Percentiles rank a stretch among this genome's conserved stretches.
Conservation (phyloP, 2,329 filamentous ascomycete genomes). For the Plectosphaerella plurivora region DNA sequence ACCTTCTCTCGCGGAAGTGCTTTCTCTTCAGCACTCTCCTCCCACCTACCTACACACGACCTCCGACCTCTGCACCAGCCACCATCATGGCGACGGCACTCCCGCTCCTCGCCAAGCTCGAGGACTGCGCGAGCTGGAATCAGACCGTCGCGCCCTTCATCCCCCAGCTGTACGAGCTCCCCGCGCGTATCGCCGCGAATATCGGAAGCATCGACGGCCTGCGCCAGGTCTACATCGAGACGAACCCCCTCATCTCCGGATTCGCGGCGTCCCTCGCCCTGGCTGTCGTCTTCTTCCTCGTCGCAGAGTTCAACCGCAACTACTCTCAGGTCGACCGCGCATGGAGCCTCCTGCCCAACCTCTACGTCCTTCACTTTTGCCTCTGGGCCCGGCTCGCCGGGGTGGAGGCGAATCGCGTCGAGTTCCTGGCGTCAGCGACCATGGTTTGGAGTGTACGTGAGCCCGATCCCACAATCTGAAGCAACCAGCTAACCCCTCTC, state of each 20-base stretch:
- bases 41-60: background rate
- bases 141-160: slow-evolving; percentile 73
- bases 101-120: slow-evolving; percentile 63
- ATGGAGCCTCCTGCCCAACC: slow-evolving; percentile 84
- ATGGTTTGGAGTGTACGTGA: slow-evolving; percentile 69
- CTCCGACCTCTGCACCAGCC: background rate
- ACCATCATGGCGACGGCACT: slow-evolving; percentile 39
- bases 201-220: slow-evolving; percentile 58
- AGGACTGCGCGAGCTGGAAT: slow-evolving; percentile 72
- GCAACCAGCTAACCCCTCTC: slow-evolving; percentile 14
- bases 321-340: slow-evolving; percentile 94
- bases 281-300: slow-evolving; percentile 66
- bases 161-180: slow-evolving; percentile 65
- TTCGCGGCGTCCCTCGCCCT: slow-evolving; percentile 68
- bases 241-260: slow-evolving; percentile 78
- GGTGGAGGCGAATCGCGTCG: slow-evolving; percentile 64
- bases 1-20: no score
- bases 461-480: slow-evolving; percentile 18
- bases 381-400: slow-evolving; percentile 76
- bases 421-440: slow-evolving; percentile 67
- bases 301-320: slow-evolving; percentile 84
- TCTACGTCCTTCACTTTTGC: slow-evolving; percentile 82
- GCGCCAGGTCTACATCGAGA: slow-evolving; percentile 69
- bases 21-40: background rate
- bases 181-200: slow-evolving; percentile 57